These are phyloP conservation scores for Cardamine chenopodiifolia DNA, from an alignment of 345 rosid species.

Conservation along the genomic window DNA sequence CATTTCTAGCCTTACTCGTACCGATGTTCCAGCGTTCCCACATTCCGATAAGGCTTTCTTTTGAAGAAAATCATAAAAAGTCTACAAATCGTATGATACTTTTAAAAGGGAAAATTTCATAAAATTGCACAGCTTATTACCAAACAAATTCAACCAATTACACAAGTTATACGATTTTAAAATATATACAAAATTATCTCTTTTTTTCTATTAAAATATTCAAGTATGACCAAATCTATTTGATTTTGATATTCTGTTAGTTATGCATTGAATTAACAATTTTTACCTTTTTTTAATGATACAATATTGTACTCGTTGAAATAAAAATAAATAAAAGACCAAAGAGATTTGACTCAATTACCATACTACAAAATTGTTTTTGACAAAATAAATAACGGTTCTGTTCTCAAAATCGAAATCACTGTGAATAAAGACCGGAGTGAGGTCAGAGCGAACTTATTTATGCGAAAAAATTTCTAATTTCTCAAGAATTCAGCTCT, in stretches of 20 bases:
- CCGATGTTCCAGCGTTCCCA: constrained; percentile 32
- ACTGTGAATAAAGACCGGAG: too few relatives aligned
- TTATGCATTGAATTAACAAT: not conserved
- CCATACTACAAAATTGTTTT: too few relatives aligned
- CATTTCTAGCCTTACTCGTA: constrained; percentile 11
- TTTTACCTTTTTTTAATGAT: not conserved
- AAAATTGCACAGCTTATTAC: not conserved
- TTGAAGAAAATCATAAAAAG: not conserved
- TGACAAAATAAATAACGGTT: too few relatives aligned
- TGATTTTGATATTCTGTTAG: not conserved
- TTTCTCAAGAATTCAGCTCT: not conserved
- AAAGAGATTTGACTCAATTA: not conserved
- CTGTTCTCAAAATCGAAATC: too few relatives aligned
- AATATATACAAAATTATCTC: not conserved
- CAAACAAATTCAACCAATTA: not conserved
- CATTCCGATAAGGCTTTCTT: not conserved
- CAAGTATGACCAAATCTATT: not conserved
- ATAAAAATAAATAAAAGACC: not conserved
- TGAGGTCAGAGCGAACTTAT: not conserved
- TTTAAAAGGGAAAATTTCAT: not conserved
- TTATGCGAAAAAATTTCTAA: not conserved
- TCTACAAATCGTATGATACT: not conserved
- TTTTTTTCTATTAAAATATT: not conserved
- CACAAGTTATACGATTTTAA: not conserved
- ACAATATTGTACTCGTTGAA: not conserved